Evolutionary conservation across 2,329 filamentous ascomycete genomes (phyloP), one percentile per base, ranked within the genome.

Genomic region (Fusarium subglutinans): DNA sequence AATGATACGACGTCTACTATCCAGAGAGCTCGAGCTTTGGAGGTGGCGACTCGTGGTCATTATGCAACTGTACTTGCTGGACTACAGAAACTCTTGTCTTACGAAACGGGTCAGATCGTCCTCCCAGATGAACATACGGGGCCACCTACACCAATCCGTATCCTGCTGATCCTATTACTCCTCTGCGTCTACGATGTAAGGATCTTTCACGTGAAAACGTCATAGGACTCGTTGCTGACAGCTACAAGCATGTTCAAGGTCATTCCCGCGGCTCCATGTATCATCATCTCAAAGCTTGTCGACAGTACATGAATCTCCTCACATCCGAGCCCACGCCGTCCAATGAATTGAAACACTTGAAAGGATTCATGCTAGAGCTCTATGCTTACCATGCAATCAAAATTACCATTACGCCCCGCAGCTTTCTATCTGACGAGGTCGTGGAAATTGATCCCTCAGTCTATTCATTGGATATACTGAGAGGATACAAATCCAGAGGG

Each of bases 131-230:
- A 24, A 3, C 22, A 40, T 5, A 48, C 30, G 4, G 28, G 35
- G 12, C 35, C 55, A 8, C 44, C 47, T 1, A 62, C 38, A 1
- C 38, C 66, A 9, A 38, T n/a, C 1, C 63, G 59, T 8, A 37
- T 68, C 8, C 26, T 68, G 3, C 41, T 68, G 6, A 48, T 68
- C 5, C 1, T 68, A 3, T 18, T 67, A 11, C 30, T 68, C 0
- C 63, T 68, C 20, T 68, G 66, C 17, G 30, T 68, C 15, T 68
- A 62, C 8, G 66, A 68, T 35, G 66, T 68, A 68, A 44, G 63
- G 9, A 1, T 2, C 4, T 30, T 15, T 8, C 26, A 30, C 14
- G 0, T 12, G 7, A n/a, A 3, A 17, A n/a, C 5, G 10, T n/a
- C 10, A n/a, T n/a, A 5, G 26, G 14, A 30, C 14, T 12, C 6